phyloP scores from a whole-genome alignment of 2,329 filamentous ascomycete species.

The Ascochyta fabae region DNA sequence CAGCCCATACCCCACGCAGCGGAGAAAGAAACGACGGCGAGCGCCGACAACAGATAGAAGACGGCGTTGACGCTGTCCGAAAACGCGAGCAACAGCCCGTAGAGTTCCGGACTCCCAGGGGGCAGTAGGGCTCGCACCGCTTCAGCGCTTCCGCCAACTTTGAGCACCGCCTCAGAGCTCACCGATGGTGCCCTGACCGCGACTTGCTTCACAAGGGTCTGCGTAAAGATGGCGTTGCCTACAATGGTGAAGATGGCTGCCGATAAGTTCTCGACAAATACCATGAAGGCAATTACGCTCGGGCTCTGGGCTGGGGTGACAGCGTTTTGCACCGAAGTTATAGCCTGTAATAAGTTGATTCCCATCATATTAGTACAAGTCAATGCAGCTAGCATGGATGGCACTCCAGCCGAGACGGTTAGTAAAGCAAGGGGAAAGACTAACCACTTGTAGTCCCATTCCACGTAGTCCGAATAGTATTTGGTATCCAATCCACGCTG shows the following conservation, averaged over 20 bases:
- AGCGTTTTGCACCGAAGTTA: background rate
- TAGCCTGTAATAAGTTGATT: background rate
- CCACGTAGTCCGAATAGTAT: too few relatives aligned
- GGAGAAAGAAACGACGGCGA: background rate
- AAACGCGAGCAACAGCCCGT: conserved; percentile 4
- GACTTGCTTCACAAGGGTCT: background rate
- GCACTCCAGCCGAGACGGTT: too few relatives aligned
- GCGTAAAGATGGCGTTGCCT: background rate
- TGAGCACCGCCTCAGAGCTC: background rate
- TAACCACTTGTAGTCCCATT: too few relatives aligned
- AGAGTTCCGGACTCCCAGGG: conserved; percentile 3
- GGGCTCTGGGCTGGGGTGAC: background rate
- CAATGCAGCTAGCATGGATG: too few relatives aligned
- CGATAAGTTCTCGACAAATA: background rate
- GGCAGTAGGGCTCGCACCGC: conserved; percentile 6
- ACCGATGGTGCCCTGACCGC: background rate
- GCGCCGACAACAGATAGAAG: background rate
- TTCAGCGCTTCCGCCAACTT: conserved; percentile 3
- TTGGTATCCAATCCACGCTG: too few relatives aligned
- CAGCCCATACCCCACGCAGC: conserved; percentile 9
- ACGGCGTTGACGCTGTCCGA: background rate
- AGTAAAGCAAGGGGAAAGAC: too few relatives aligned
- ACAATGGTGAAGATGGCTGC: background rate
- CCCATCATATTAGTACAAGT: too few relatives aligned
- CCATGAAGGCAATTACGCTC: background rate